These are phyloP conservation scores for Vanrija pseudolonga DNA, from an alignment of 1,284 basidiomycete species.

Conservation along the genomic window DNA sequence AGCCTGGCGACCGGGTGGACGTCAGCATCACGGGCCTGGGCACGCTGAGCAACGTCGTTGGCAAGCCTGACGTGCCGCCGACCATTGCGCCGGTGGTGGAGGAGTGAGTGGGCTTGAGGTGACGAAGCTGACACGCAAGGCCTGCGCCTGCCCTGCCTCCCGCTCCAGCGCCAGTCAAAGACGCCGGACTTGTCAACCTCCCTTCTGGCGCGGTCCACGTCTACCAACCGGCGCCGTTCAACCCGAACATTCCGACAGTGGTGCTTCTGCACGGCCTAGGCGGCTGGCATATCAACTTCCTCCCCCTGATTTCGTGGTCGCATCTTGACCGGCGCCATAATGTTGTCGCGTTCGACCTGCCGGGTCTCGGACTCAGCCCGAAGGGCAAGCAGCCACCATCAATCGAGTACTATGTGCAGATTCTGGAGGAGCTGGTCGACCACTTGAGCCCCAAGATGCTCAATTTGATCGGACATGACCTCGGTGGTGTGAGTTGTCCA, in stretches of 20 bases:
- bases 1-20: slow-evolving; percentile 40
- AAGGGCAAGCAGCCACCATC: neutral
- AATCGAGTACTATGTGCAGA: neutral
- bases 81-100: too few relatives aligned
- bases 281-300: slow-evolving; percentile 13
- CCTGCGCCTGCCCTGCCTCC: neutral
- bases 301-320: slow-evolving; percentile 9
- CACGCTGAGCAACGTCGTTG: slow-evolving; percentile 21
- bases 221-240: neutral
- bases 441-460: neutral
- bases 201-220: neutral
- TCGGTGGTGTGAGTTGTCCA: slow-evolving; percentile 7
- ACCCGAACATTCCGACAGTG: neutral
- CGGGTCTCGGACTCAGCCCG: slow-evolving; percentile 21
- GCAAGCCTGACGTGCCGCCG: neutral
- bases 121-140: too few relatives aligned
- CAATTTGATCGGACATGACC: slow-evolving; percentile 10
- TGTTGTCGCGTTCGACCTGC: slow-evolving; percentile 19
- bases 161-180: neutral
- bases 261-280: slow-evolving; percentile 30
- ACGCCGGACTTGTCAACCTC: neutral
- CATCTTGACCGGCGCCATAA: neutral
- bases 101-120: too few relatives aligned
- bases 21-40: slow-evolving; percentile 36
- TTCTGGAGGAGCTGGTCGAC: slow-evolving; percentile 3